These are phyloP conservation scores for Xylariales sp. DNA, from an alignment of 2,329 filamentous ascomycete species.

Conservation along the genomic window DNA sequence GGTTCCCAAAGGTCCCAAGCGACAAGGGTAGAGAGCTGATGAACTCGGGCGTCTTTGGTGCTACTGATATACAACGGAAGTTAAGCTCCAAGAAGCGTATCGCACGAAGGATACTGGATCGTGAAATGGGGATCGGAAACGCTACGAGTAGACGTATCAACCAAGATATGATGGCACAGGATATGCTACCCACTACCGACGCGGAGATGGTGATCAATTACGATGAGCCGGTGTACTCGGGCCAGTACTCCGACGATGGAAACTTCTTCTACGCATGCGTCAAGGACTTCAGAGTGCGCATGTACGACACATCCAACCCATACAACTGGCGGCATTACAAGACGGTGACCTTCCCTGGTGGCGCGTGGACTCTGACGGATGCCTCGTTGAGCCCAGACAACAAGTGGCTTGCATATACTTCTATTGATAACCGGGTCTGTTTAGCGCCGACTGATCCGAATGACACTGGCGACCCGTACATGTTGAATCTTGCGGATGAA, in stretches of 20 bases:
- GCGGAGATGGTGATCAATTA: constrained; percentile 89
- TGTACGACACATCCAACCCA: constrained; percentile 97
- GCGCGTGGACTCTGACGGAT: constrained; percentile 95
- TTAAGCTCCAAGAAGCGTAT: constrained; percentile 55
- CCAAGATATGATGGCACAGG: constrained; percentile 62
- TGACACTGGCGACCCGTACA: constrained; percentile 73
- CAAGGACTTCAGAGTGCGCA: constrained; percentile 89
- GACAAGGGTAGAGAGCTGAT: constrained; percentile 73
- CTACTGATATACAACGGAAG: constrained; percentile 46
- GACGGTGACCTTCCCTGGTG: constrained; percentile 77
- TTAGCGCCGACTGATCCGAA: constrained; percentile 83
- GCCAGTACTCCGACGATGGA: constrained; percentile 93
- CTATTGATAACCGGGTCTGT: constrained; percentile 78
- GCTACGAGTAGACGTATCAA: constrained; percentile 57
- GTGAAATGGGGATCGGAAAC: constrained; percentile 72
- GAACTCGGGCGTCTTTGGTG: constrained; percentile 76
- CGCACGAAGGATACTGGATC: constrained; percentile 68
- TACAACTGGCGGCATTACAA: constrained; percentile 97
- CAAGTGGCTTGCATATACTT: constrained; percentile 85
- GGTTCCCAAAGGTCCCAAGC: constrained; percentile 82
- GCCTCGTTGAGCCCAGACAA: constrained; percentile 90
- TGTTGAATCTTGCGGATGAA: constrained; percentile 62
- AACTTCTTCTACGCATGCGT: constrained; percentile 95
- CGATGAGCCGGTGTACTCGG: constrained; percentile 82
- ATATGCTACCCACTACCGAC: constrained; percentile 70